These are phyloP conservation scores for Chara braunii DNA, from an alignment of 139 green algal genomes.

Conservation along the genomic window DNA sequence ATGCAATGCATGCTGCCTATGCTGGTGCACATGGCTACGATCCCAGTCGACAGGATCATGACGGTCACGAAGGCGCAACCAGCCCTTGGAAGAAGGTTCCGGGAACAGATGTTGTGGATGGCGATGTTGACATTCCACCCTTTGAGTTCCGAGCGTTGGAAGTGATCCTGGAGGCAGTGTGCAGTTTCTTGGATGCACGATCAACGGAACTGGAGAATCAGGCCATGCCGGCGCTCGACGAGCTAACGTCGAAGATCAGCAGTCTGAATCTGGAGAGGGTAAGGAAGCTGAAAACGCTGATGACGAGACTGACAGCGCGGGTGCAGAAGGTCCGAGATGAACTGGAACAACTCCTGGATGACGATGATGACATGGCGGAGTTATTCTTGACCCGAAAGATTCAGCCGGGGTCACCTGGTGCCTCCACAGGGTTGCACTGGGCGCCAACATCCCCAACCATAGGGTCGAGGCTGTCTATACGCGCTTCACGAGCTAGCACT, in stretches of 20 bases:
- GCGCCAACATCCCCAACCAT: too few species aligned
- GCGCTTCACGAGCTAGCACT: constrained; percentile 1
- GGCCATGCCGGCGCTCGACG: constrained; percentile 76
- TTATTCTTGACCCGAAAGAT: constrained; percentile 47
- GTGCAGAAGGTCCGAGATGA: constrained; percentile 42
- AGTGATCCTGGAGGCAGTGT: constrained; percentile 38
- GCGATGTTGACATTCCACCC: constrained; percentile 7
- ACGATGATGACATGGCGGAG: constrained; percentile 50
- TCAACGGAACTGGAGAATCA: constrained; percentile 70
- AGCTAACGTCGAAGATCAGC: constrained; percentile 71
- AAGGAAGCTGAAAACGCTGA: constrained; percentile 73
- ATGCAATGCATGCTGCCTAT: background rate
- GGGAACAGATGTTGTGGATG: background rate
- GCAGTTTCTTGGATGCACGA: constrained; percentile 53
- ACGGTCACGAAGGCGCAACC: constrained; percentile 3
- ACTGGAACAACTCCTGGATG: constrained; percentile 43
- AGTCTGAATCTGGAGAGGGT: constrained; percentile 82
- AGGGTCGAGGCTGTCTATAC: too few species aligned
- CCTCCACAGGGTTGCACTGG: too few species aligned
- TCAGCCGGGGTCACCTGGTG: too few species aligned
- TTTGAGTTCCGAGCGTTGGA: constrained; percentile 44
- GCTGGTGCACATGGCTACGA: background rate
- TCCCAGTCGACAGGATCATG: background rate
- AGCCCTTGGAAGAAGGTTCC: background rate
- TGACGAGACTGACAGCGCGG: constrained; percentile 39